A percentile compares a stretch with the other conserved stretches of the same genome.
phyloP scores from a whole-genome alignment of 371 early-diverging fungal genomes.

The Basidiobolus meristosporus region DNA sequence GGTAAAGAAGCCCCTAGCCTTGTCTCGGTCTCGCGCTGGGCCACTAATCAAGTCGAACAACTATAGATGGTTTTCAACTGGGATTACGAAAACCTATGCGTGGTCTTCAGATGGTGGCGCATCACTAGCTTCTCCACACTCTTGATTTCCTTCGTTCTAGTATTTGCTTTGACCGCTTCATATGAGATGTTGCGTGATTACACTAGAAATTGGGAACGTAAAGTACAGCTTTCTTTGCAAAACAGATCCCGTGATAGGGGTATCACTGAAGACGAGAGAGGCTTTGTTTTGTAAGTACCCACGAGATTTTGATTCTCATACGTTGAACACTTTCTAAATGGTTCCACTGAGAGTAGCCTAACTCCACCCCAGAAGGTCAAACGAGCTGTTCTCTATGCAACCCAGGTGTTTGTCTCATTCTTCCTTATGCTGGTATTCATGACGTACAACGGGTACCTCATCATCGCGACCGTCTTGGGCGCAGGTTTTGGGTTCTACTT shows the following conservation, averaged over 20 bases:
- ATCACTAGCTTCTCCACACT: conserved; percentile 24
- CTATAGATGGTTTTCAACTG: conserved; percentile 63
- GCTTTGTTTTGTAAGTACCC: neutral
- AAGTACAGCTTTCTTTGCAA: conserved; percentile 11
- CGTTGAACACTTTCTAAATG: neutral
- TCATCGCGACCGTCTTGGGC: conserved; percentile 42
- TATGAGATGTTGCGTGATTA: conserved; percentile 36
- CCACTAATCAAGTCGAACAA: too few species aligned
- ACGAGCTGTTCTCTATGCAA: conserved; percentile 36
- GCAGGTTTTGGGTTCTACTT: conserved; percentile 51
- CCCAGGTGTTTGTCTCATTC: conserved; percentile 46
- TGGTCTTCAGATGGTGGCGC: conserved; percentile 59
- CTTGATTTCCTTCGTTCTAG: conserved; percentile 27
- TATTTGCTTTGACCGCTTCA: conserved; percentile 29
- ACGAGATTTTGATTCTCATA: neutral
- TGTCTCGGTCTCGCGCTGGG: too few species aligned
- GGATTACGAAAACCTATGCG: conserved; percentile 50
- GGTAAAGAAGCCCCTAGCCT: too few species aligned
- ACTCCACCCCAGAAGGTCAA: conserved; percentile 19
- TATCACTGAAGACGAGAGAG: neutral
- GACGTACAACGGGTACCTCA: conserved; percentile 68
- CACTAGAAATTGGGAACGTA: conserved; percentile 23
- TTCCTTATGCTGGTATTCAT: conserved; percentile 73
- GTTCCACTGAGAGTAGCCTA: conserved; percentile 9
- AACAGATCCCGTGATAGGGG: neutral